Base-by-base conservation (phyloP, 2,329 filamentous ascomycete species). In the Phialophora verrucosa region DNA sequence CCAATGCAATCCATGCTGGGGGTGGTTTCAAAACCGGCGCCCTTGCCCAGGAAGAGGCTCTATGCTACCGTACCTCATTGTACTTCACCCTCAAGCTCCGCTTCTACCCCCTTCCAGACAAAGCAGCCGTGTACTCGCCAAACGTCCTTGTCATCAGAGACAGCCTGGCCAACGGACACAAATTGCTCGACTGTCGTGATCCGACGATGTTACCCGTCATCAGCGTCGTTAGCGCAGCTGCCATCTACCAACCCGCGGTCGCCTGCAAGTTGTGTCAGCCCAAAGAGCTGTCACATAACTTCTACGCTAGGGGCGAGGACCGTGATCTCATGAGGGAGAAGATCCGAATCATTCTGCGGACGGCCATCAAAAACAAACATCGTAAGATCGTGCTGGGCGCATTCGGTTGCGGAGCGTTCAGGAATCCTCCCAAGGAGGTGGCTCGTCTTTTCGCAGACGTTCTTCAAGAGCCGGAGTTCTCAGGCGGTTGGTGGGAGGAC, bases 361-460 rank as follows among this genome's bases (percentile, higher is more conserved):
- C 88, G 63, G 87, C 88, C 1, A 88, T 83, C n/a, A 74, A 74
- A 4, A 80, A 84, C 31, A 81, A 81, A 1, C 87, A 90, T 72
- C 79, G 82, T 25, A 80, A 83, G 70, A 76, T 92, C 8, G 85
- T 92, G 4, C 80, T 92, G 1, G 89, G 90, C 0, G 89, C 90
- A 0, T 74, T 92, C 58, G 90, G 90, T 0, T 92, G 89, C 71
- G 90, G 89, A 3, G 88, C 84, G 0, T 91, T 90, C 74, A 72
- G 71, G 0, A 90, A 91, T 74, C 90, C 90, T 8, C 81, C 82
- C 0, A 76, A 79, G 35, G 86, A 87, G 67, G 85, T 91, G n/a
- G 88, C 86, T 1, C 66, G 78, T 38, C 88, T 87, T 70, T 92
- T 88, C 83, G 74, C 79, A 31, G 83, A 87, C 72, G 87, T 90